Conservation (phyloP, 257 asterid genomes). For the Nicotiana paniculata region DNA sequence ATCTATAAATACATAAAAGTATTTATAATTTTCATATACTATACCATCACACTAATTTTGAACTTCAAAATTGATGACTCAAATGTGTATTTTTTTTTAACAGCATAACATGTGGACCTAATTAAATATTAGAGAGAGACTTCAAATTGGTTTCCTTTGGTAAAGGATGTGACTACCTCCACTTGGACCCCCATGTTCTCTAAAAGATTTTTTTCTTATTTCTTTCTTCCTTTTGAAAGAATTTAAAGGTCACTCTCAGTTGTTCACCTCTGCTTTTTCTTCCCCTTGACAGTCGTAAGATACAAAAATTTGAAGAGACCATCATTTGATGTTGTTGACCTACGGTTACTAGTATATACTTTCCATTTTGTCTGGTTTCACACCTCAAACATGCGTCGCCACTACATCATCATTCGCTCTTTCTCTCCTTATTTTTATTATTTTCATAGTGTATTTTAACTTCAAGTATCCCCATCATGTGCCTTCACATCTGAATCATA, state of each 20-base stretch:
- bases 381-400: constrained; percentile 31
- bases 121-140: not conserved
- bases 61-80: not conserved
- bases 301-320: not conserved
- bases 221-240: not conserved
- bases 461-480: not conserved
- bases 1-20: too few species aligned
- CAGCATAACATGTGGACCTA: not conserved
- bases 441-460: not conserved
- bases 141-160: constrained; percentile 5
- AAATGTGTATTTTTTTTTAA: not conserved
- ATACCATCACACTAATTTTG: not conserved
- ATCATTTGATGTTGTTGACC: constrained; percentile 19
- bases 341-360: not conserved
- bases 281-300: not conserved
- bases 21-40: too few species aligned
- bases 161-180: constrained; percentile 12
- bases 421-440: too few species aligned
- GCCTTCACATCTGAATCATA: not conserved
- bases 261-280: constrained; percentile 4
- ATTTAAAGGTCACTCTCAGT: constrained; percentile 3
- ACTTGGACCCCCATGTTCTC: constrained; percentile 11
- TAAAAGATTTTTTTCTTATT: not conserved
- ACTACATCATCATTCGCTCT: constrained; percentile 6
- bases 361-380: constrained; percentile 41